A percentile compares a stretch with the other conserved stretches of the same genome.
These are phyloP conservation scores for Lentithecium fluviatile DNA, from an alignment of 495 filamentous ascomycete genomes.

Conservation along the genomic window DNA sequence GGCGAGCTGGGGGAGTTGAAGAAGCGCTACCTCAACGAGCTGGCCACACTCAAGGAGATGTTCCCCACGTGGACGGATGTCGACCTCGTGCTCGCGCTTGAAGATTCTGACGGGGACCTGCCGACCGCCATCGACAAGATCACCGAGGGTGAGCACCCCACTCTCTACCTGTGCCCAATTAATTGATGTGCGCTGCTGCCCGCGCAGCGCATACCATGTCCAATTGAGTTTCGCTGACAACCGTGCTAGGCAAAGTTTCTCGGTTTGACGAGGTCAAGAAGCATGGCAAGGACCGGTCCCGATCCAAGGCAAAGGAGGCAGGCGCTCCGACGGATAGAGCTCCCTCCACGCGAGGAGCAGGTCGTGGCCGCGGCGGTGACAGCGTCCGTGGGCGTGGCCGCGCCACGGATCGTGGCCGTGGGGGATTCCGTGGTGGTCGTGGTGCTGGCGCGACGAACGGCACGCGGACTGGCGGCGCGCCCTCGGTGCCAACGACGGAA, in stretches of 20 bases:
- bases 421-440: conserved; percentile 66
- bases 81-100: conserved; percentile 84
- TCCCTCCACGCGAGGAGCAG: conserved; percentile 59
- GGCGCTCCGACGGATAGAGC: conserved; percentile 47
- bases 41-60: conserved; percentile 79
- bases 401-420: conserved; percentile 69
- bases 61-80: conserved; percentile 91
- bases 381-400: conserved; percentile 64
- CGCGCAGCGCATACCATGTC: neutral
- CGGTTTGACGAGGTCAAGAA: conserved; percentile 97
- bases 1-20: conserved; percentile 89
- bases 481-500: conserved; percentile 39
- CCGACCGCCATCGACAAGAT: conserved; percentile 83
- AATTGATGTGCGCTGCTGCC: neutral
- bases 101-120: conserved; percentile 89
- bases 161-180: conserved; percentile 6
- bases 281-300: conserved; percentile 76
- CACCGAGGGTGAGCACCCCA: conserved; percentile 67
- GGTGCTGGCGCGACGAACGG: conserved; percentile 55
- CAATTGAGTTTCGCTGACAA: conserved; percentile 15
- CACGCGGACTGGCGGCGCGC: conserved; percentile 36
- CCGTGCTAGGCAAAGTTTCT: conserved; percentile 69
- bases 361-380: conserved; percentile 64
- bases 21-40: conserved; percentile 73
- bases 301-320: conserved; percentile 78